phyloP scores from a whole-genome alignment of 768 basidiomycete genomes.

The Lactarius evosmus region DNA sequence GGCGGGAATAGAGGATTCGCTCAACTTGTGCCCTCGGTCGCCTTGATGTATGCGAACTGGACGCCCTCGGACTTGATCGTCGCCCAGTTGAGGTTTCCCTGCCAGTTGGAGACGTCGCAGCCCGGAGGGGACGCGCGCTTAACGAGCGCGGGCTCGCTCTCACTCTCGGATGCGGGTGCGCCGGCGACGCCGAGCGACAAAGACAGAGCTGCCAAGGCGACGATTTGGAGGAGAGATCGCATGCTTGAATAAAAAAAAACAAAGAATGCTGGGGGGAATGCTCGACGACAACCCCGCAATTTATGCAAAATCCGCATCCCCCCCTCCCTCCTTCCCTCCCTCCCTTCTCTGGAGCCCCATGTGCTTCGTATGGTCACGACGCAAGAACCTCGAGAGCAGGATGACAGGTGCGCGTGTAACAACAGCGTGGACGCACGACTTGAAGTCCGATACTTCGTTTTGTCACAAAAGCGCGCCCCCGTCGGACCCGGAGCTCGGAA shows the following conservation, averaged over 20 bases:
- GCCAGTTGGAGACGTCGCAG: conserved; percentile 54
- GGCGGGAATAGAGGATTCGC: neutral
- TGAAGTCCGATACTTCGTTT: neutral
- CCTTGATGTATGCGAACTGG: conserved; percentile 61
- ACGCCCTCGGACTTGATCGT: conserved; percentile 51
- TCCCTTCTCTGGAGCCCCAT: too few relatives aligned
- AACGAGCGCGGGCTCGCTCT: conserved; percentile 13
- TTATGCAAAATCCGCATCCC: neutral
- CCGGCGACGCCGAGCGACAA: neutral
- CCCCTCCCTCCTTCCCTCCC: too few relatives aligned
- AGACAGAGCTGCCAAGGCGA: conserved; percentile 25
- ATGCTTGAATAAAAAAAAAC: too few relatives aligned
- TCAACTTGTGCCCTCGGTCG: conserved; percentile 59
- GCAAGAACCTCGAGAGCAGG: neutral
- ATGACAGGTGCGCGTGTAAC: neutral
- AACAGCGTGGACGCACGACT: neutral
- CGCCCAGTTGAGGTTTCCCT: conserved; percentile 50
- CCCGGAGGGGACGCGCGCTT: conserved; percentile 45
- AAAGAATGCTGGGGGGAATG: neutral
- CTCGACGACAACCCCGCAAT: neutral
- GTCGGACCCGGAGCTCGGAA: too few relatives aligned
- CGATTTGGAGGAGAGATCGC: conserved; percentile 1
- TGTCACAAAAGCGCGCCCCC: too few relatives aligned
- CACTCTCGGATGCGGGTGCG: neutral
- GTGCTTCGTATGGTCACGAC: neutral